phyloP scores from a whole-genome alignment of 805 yeast genomes.

The Millerozyma acaciae region DNA sequence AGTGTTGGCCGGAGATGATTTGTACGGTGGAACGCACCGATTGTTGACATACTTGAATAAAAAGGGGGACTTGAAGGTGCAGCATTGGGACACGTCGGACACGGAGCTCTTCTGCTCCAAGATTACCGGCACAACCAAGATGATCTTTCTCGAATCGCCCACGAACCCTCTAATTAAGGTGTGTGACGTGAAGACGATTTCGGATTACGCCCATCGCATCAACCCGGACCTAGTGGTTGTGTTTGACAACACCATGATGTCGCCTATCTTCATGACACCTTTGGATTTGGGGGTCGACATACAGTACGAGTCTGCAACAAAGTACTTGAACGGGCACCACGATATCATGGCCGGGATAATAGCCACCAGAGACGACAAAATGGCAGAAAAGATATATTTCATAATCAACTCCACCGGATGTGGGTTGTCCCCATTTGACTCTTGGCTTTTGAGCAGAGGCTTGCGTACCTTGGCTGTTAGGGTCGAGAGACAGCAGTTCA shows the following conservation, averaged over 20 bases:
- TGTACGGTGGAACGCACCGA: slow-evolving; percentile 92
- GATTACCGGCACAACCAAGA: slow-evolving; percentile 55
- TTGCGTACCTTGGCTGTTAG: slow-evolving; percentile 83
- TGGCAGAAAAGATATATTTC: slow-evolving; percentile 68
- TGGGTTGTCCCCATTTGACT: slow-evolving; percentile 89
- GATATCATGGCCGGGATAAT: slow-evolving; percentile 95
- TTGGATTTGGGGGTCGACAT: slow-evolving; percentile 84
- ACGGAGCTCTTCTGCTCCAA: slow-evolving; percentile 55
- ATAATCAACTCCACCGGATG: slow-evolving; percentile 88
- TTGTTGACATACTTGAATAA: slow-evolving; percentile 67
- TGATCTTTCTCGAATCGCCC: slow-evolving; percentile 86
- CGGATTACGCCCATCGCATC: slow-evolving; percentile 60
- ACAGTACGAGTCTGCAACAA: slow-evolving; percentile 91
- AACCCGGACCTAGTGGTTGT: slow-evolving; percentile 71
- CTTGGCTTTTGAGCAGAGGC: slow-evolving; percentile 86
- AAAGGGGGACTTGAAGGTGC: slow-evolving; percentile 61
- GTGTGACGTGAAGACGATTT: slow-evolving; percentile 68
- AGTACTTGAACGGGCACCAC: slow-evolving; percentile 90
- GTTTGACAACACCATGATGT: slow-evolving; percentile 96
- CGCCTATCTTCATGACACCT: slow-evolving; percentile 83
- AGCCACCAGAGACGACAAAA: slow-evolving; percentile 59
- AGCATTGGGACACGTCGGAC: slow-evolving; percentile 80
- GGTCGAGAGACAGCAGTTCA: slow-evolving; percentile 81
- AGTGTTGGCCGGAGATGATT: slow-evolving; percentile 90
- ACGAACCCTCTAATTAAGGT: slow-evolving; percentile 91